Evolutionary conservation across 225 moss, liverwort and hornwort genomes (phyloP), one percentile per base, ranked within the genome.

Genomic region (Bryoerythrophyllum caledonicum): DNA sequence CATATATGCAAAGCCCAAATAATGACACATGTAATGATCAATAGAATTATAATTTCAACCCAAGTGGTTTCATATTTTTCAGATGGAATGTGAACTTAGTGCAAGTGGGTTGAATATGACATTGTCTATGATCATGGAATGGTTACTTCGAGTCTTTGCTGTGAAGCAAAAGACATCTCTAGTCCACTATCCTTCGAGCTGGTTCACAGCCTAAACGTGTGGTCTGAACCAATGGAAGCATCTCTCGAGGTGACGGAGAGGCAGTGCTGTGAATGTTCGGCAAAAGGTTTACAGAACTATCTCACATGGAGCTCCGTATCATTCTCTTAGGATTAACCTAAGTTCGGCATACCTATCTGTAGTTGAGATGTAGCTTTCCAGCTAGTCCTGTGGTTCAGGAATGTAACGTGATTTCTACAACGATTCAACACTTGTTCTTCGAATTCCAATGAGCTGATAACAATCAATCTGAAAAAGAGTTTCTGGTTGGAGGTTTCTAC

Each of bases 121-220:
- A 56, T 48, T 19, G n/a, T 56, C 0, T 53, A 2, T 14, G 12
- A 44, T 35, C n/a, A 84, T 87, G 80, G 52, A 80, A 74, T 84
- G 84, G 80, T 71, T 87, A 35, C 77, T 84, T 60, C 63, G n/a
- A 72, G 60, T 85, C 3, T 40, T 2, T 3, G 3, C 0, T 0
- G 5, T 80, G 67, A 75, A 59, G 37, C 49, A 12, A 46, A 24
- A 24, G 7, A 14, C 1, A 52, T 32, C 54, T n/a, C 54, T 15
- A 37, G 23, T 35, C 60, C 8, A n/a, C 27, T n/a, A 55, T n/a
- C 14, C 43, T 28, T 27, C 19, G 34, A 34, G 34, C 8, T 14
- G 28, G 55, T 61, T 61, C 51, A 52, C 23, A 24, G 19, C 49
- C 24, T 24, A 10, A 9, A 17, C 15, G 1, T 26, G 10, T 25